These are phyloP conservation scores for Aureobasidium leucospermi DNA, from an alignment of 2,329 filamentous ascomycete genomes.

Conservation along the genomic window DNA sequence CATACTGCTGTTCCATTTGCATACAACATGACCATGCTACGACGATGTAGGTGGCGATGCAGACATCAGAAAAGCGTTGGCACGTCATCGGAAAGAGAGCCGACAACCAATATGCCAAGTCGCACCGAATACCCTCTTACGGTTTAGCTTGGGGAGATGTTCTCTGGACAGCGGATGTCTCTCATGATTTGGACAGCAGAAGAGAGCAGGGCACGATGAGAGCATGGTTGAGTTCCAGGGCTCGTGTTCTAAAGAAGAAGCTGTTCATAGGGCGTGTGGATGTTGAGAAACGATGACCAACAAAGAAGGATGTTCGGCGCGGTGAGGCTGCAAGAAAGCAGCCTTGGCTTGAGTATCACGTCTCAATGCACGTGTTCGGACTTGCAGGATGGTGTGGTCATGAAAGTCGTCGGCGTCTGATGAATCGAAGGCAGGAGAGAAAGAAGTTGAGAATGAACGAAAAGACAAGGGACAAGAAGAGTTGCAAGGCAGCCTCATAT, in stretches of 20 bases:
- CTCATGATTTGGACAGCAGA: neutral
- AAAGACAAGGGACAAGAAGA: neutral
- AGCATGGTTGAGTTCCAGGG: neutral
- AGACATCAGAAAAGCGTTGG: neutral
- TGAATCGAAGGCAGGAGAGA: neutral
- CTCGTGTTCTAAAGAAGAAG: neutral
- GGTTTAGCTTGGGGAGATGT: neutral
- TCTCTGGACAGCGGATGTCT: neutral
- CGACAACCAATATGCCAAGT: constrained; percentile 3
- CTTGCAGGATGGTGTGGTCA: neutral
- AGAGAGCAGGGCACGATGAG: neutral
- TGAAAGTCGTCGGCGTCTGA: too few species aligned
- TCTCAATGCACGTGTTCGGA: neutral
- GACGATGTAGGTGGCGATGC: neutral
- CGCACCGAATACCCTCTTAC: constrained; percentile 4
- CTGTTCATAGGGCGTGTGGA: neutral
- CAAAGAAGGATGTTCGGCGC: neutral
- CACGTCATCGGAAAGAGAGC: neutral
- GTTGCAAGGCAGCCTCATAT: neutral
- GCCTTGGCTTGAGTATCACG: neutral
- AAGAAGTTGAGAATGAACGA: neutral
- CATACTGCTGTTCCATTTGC: neutral
- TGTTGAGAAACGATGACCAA: neutral
- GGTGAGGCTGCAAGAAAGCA: neutral
- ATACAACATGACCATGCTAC: neutral